Base-by-base conservation (phyloP, 2,329 filamentous ascomycete species). In the Colletotrichum acutatum region DNA sequence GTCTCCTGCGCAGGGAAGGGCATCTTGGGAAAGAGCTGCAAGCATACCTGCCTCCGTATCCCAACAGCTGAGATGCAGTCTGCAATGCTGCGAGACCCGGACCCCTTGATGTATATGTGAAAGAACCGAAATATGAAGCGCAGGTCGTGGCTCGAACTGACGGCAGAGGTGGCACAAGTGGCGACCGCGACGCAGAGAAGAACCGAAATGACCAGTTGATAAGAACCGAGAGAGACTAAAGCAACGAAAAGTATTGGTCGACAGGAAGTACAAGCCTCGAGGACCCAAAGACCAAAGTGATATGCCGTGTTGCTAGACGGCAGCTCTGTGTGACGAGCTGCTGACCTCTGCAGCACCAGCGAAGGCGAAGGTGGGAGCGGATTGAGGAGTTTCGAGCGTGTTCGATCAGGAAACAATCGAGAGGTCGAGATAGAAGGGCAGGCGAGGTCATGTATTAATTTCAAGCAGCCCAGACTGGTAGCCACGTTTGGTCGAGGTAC, bases 371-470 rank as follows among this genome's bases (percentile, higher is more conserved):
- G 8, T 68, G 5, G 53, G 16, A 69, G 42, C 14, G 12, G 7
- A 26, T 22, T 22, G 49, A 3, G 30, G 24, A 22, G 42, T 22
- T 32, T 7, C 28, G 52, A 61, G 22, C 37, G 32, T 57, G 3
- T 22, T 59, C 30, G 52, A 62, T 30, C 16, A 64, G 42, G 46
- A 37, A 22, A 42, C 22, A n/a, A 54, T 12, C 9, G 52, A 34
- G 32, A 32, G 26, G 57, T 30, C 28, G 30, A 16, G 34, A 52
- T 32, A 32, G 49, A 56, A 53, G 26, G 30, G 61, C 34, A 67
- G 64, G 61, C 46, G 46, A 68, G 46, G 56, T 32, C 59, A 56
- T 61, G 65, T 74, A 72, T 74, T 63, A 68, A 72, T 74, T 46
- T 68, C 52, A 42, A n/a, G 63, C 60, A 65, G 60, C 56, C 64